These are phyloP conservation scores for Penicillium sp. DNA, from an alignment of 2,329 filamentous ascomycete species.

Conservation along the genomic window DNA sequence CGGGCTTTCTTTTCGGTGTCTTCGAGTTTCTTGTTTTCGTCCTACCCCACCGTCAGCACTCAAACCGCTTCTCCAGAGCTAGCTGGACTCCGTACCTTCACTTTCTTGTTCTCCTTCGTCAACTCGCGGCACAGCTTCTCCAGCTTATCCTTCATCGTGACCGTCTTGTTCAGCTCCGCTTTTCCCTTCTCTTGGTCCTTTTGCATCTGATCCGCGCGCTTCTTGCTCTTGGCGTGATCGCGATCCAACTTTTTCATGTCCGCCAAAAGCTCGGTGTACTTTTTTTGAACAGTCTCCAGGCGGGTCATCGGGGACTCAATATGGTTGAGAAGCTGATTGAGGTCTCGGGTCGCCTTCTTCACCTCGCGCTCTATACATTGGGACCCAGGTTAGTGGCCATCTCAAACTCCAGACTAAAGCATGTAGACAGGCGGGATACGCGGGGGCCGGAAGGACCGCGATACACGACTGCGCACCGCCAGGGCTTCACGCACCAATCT, in stretches of 20 bases:
- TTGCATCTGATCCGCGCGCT: slow-evolving; percentile 86
- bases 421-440: background rate
- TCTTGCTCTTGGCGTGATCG: slow-evolving; percentile 93
- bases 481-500: slow-evolving; percentile 70
- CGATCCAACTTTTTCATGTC: slow-evolving; percentile 96
- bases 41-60: slow-evolving; percentile 48
- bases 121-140: slow-evolving; percentile 94
- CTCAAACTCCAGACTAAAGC: slow-evolving; percentile 17
- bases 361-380: slow-evolving; percentile 74
- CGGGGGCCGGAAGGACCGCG: background rate
- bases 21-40: slow-evolving; percentile 89
- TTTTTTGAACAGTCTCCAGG: slow-evolving; percentile 84
- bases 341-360: slow-evolving; percentile 86
- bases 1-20: slow-evolving; percentile 81
- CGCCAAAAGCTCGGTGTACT: slow-evolving; percentile 83
- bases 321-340: slow-evolving; percentile 76
- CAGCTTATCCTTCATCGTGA: slow-evolving; percentile 88
- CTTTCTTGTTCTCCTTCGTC: slow-evolving; percentile 95
- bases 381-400: slow-evolving; percentile 25
- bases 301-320: slow-evolving; percentile 91
- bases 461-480: slow-evolving; percentile 4
- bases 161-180: slow-evolving; percentile 84
- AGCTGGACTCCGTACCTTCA: slow-evolving; percentile 65
- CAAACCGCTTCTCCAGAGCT: background rate
- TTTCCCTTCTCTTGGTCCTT: slow-evolving; percentile 93